These are phyloP conservation scores for Leccinum pellstonianum DNA, from an alignment of 768 basidiomycete species.

Conservation along the genomic window DNA sequence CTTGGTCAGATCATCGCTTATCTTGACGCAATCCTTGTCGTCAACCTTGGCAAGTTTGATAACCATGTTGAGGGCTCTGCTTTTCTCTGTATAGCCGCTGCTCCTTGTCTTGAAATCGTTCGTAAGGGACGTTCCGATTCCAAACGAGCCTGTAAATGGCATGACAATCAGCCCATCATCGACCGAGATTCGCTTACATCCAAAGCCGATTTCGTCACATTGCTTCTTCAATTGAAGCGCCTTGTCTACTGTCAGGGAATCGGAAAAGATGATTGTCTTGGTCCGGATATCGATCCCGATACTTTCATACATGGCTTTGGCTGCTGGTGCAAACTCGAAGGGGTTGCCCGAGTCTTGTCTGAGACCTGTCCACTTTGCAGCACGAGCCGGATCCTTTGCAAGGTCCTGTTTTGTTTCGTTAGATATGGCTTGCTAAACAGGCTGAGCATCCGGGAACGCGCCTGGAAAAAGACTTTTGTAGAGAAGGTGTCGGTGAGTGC, in stretches of 20 bases:
- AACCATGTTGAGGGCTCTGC: conserved; percentile 89
- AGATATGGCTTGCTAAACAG: neutral
- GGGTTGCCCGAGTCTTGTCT: conserved; percentile 96
- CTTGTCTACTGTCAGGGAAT: conserved; percentile 71
- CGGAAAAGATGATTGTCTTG: conserved; percentile 83
- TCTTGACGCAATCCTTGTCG: conserved; percentile 79
- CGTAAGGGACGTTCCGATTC: conserved; percentile 90
- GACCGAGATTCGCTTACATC: conserved; percentile 37
- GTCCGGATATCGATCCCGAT: conserved; percentile 64
- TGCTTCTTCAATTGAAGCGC: conserved; percentile 68
- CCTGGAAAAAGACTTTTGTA: conserved; percentile 81
- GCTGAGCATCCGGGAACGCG: conserved; percentile 23
- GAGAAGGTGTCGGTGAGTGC: conserved; percentile 97
- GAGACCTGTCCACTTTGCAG: conserved; percentile 73
- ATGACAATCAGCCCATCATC: neutral
- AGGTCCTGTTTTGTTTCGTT: conserved; percentile 50
- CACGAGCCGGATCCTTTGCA: conserved; percentile 51
- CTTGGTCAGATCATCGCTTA: conserved; percentile 91
- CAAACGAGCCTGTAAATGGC: conserved; percentile 66
- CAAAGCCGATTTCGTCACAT: conserved; percentile 71
- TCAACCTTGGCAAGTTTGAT: conserved; percentile 85
- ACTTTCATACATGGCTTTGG: conserved; percentile 66
- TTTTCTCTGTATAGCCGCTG: conserved; percentile 51
- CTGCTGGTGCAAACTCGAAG: conserved; percentile 70
- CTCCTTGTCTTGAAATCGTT: conserved; percentile 67